Conservation (phyloP, 805 yeast genomes). For the Starmera quercuum region DNA sequence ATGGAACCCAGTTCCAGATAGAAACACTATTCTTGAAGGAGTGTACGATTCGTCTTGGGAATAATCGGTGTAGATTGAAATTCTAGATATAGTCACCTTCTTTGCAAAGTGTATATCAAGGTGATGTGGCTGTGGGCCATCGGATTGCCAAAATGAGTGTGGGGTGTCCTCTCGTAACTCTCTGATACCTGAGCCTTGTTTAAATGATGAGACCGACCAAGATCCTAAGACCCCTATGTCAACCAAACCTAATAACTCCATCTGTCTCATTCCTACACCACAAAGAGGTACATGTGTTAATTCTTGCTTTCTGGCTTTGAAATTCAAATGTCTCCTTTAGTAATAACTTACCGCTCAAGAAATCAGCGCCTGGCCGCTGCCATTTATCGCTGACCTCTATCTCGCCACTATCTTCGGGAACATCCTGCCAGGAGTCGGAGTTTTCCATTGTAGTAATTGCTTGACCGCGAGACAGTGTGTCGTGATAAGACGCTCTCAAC, state of each 20-base stretch:
- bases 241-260: constrained; percentile 36
- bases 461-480: too few relatives aligned
- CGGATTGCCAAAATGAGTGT: constrained; percentile 85
- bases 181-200: constrained; percentile 64
- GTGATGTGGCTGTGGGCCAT: constrained; percentile 83
- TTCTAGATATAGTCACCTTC: constrained; percentile 56
- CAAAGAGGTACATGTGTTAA: not conserved
- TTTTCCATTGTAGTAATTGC: constrained; percentile 8
- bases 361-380: constrained; percentile 9
- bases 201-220: constrained; percentile 77
- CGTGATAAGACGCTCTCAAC: too few relatives aligned
- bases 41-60: constrained; percentile 85
- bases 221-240: constrained; percentile 78
- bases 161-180: constrained; percentile 71
- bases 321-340: too few relatives aligned
- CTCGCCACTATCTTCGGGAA: constrained; percentile 9
- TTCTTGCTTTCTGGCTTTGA: not conserved
- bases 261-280: not conserved
- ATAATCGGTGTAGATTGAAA: constrained; percentile 67
- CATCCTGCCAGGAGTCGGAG: constrained; percentile 25
- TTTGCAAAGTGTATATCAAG: constrained; percentile 76
- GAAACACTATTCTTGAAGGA: constrained; percentile 58
- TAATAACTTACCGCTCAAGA: constrained; percentile 10
- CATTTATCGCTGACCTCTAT: constrained; percentile 5
- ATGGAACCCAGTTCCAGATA: constrained; percentile 76